A percentile compares a stretch with the other conserved stretches of the same genome.
phyloP scores from a whole-genome alignment of 139 green algal species.

The Micractinium sp. region DNA sequence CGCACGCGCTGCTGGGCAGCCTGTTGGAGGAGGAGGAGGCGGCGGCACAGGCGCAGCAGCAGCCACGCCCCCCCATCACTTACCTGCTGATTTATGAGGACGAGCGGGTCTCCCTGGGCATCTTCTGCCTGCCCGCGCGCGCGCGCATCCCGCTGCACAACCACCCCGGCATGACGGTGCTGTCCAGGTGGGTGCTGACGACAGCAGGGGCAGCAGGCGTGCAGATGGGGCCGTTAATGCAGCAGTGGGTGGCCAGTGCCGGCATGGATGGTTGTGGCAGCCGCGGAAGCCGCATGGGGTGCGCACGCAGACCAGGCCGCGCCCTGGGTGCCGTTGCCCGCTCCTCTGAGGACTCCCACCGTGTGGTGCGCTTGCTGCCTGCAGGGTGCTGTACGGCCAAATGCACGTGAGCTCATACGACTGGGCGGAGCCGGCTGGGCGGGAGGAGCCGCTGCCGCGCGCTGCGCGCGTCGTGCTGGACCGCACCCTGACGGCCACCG shows the following conservation, averaged over 20 bases:
- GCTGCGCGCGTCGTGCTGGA: conserved; percentile 59
- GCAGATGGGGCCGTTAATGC: not conserved
- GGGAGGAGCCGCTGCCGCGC: not conserved
- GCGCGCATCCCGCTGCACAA: conserved; percentile 90
- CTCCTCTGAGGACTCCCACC: no score
- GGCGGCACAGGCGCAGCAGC: no score
- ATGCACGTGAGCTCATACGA: conserved; percentile 85
- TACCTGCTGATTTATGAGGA: conserved; percentile 91
- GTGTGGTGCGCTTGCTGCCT: not conserved
- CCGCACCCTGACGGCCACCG: conserved; percentile 45
- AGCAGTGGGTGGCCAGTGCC: not conserved
- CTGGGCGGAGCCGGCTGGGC: conserved; percentile 46
- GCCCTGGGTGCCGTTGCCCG: not conserved
- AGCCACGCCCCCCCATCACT: conserved; percentile 62
- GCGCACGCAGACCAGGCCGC: not conserved
- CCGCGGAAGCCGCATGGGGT: not conserved
- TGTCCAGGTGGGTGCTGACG: conserved; percentile 56
- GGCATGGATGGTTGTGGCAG: not conserved
- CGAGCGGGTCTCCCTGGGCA: conserved; percentile 75
- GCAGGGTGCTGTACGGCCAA: conserved; percentile 85
- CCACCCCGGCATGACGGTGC: conserved; percentile 82
- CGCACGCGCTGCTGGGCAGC: conserved; percentile 4
- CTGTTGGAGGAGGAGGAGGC: not conserved
- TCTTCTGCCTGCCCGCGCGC: conserved; percentile 82
- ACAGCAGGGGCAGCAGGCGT: not conserved